Conservation (phyloP, 495 filamentous ascomycete species). For the Pseudevernia furfuracea region DNA sequence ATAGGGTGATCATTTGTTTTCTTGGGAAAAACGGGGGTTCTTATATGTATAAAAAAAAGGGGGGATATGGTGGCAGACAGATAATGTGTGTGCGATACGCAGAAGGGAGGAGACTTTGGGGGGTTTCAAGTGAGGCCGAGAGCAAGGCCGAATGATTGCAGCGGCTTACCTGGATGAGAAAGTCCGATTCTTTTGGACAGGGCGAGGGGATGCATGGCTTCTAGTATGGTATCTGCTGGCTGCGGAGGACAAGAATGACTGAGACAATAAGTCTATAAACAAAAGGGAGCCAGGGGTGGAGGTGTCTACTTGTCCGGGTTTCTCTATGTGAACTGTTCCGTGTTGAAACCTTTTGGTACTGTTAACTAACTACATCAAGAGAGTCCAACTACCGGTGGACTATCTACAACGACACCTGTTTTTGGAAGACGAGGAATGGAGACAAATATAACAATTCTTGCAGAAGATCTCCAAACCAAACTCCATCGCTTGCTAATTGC, state of each 20-base stretch:
- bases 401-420: neutral
- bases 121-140: neutral
- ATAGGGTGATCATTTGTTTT: neutral
- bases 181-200: neutral
- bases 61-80: too few relatives aligned
- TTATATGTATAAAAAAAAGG: too few relatives aligned
- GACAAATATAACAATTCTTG: neutral
- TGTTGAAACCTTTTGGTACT: neutral
- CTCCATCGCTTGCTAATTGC: constrained; percentile 19
- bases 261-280: neutral
- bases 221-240: too few relatives aligned
- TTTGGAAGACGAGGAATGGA: neutral
- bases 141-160: neutral
- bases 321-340: neutral
- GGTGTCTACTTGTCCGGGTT: neutral
- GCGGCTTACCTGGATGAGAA: neutral
- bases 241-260: neutral
- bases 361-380: neutral
- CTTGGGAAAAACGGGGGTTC: neutral
- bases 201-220: neutral
- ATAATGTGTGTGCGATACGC: neutral
- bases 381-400: neutral
- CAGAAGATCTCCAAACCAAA: neutral
- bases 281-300: too few relatives aligned
- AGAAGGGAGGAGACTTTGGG: neutral